Conservation (phyloP, 2,329 filamentous ascomycete species). For the Fusarium pilosicola region DNA sequence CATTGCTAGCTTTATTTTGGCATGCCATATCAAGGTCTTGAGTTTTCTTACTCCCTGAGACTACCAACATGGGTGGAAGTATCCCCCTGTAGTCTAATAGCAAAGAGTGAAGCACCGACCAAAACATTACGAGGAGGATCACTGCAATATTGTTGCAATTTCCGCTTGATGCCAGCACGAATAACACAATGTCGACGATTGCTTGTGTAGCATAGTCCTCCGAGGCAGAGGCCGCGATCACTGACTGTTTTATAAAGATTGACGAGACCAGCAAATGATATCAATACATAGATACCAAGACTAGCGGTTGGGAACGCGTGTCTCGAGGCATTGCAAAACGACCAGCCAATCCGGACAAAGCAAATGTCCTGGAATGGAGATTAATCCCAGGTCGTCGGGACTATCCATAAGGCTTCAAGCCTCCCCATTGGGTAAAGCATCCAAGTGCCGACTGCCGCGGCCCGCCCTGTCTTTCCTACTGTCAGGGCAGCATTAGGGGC, state of each 20-base stretch:
- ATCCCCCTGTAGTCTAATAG: background rate
- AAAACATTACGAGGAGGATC: background rate
- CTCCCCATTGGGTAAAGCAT: slow-evolving; percentile 7
- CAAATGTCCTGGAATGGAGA: slow-evolving; percentile 31
- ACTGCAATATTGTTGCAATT: slow-evolving; percentile 15
- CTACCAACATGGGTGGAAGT: background rate
- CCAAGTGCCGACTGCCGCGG: slow-evolving; percentile 12
- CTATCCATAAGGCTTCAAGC: background rate
- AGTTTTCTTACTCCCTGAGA: no score
- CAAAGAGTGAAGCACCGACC: background rate
- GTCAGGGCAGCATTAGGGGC: slow-evolving; percentile 17
- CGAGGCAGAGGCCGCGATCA: background rate
- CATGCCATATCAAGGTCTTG: no score
- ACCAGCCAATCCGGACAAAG: slow-evolving; percentile 27
- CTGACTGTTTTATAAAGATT: background rate
- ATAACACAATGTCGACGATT: background rate
- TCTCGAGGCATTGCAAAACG: background rate
- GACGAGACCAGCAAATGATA: background rate
- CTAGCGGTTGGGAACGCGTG: background rate
- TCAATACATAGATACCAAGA: background rate
- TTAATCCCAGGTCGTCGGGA: slow-evolving; percentile 12
- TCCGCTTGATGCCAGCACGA: background rate
- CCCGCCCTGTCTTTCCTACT: slow-evolving; percentile 7
- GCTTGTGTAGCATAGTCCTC: background rate
- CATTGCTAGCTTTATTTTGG: no score